phyloP scores from a whole-genome alignment of 75 land plant genomes.

The Selaginella moellendorffii region DNA sequence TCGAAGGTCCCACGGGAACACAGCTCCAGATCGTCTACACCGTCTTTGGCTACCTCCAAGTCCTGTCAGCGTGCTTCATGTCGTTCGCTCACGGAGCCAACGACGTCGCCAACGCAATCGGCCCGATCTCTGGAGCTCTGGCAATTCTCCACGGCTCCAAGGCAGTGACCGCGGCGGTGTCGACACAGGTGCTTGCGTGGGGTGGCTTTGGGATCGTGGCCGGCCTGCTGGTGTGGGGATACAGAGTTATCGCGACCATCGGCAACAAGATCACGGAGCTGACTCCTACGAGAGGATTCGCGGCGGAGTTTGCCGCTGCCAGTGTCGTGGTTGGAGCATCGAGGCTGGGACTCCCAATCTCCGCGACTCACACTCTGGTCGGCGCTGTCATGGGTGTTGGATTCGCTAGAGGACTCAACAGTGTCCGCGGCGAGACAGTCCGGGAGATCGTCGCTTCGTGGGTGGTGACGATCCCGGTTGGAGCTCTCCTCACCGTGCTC shows the following conservation, averaged over 20 bases:
- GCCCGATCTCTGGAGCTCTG: conserved; percentile 80
- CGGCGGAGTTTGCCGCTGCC: conserved; percentile 99
- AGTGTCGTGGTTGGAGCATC: conserved; percentile 83
- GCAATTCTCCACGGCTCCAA: conserved; percentile 59
- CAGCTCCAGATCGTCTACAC: conserved; percentile 80
- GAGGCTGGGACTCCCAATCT: conserved; percentile 86
- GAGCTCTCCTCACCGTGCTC: conserved; percentile 52
- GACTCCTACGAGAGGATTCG: conserved; percentile 95
- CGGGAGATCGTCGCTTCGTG: conserved; percentile 80
- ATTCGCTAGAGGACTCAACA: conserved; percentile 84
- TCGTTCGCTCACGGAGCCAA: conserved; percentile 99
- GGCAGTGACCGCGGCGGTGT: not conserved
- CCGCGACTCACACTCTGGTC: conserved; percentile 92
- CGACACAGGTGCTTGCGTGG: conserved; percentile 80
- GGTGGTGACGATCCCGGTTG: conserved; percentile 91
- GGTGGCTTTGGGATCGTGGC: conserved; percentile 98
- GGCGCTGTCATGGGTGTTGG: conserved; percentile 99
- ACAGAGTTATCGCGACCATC: conserved; percentile 92
- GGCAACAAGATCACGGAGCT: conserved; percentile 95
- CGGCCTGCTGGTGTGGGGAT: conserved; percentile 87
- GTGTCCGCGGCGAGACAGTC: conserved; percentile 73
- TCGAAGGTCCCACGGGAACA: conserved; percentile 85
- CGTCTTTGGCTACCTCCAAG: conserved; percentile 92
- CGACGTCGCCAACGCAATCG: conserved; percentile 96
- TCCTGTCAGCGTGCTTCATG: conserved; percentile 96